Evolutionary conservation across 2,329 filamentous ascomycete species (phyloP).

Genomic region (Macroventuria anomochaeta): DNA sequence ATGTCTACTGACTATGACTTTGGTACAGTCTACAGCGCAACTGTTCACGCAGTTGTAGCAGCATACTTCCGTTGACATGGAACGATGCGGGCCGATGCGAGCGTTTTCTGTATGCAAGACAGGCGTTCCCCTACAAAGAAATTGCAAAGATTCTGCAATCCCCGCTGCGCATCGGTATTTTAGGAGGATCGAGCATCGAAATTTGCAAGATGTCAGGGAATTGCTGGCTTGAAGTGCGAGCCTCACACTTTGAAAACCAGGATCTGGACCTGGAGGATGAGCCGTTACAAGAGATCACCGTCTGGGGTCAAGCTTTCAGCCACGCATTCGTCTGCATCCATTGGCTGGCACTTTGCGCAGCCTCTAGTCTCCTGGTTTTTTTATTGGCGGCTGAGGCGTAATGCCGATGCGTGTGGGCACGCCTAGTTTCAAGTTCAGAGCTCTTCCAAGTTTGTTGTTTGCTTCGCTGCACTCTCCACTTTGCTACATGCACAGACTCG

Average conservation of each 20-base stretch:
- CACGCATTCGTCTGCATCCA: conserved; percentile 32
- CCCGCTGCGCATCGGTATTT: conserved; percentile 10
- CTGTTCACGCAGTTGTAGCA: conserved; percentile 10
- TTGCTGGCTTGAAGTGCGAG: conserved; percentile 11
- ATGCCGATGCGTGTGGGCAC: conserved; percentile 24
- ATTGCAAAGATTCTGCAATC: conserved; percentile 19
- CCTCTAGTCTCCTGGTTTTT: conserved; percentile 10
- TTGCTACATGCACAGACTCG: conserved; percentile 30
- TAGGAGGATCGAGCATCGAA: conserved; percentile 15
- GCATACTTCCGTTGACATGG: conserved; percentile 4
- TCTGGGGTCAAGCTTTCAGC: conserved; percentile 32
- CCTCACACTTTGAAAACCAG: conserved; percentile 20
- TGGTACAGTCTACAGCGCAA: not conserved
- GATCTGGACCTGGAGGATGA: conserved; percentile 28
- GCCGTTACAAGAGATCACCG: conserved; percentile 37
- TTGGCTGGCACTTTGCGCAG: conserved; percentile 26
- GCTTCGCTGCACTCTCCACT: conserved; percentile 28
- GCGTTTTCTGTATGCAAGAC: not conserved
- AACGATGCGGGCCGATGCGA: conserved; percentile 15
- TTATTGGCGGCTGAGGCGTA: conserved; percentile 38
- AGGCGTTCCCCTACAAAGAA: conserved; percentile 9
- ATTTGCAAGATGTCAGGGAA: conserved; percentile 16
- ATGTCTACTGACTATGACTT: not conserved
- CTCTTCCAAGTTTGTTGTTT: conserved; percentile 49
- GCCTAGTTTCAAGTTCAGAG: conserved; percentile 41